Evolutionary conservation across 305 asterid genomes (phyloP), one percentile per base, ranked within the genome.

Genomic region (Fraxinus xanthoxyloides): DNA sequence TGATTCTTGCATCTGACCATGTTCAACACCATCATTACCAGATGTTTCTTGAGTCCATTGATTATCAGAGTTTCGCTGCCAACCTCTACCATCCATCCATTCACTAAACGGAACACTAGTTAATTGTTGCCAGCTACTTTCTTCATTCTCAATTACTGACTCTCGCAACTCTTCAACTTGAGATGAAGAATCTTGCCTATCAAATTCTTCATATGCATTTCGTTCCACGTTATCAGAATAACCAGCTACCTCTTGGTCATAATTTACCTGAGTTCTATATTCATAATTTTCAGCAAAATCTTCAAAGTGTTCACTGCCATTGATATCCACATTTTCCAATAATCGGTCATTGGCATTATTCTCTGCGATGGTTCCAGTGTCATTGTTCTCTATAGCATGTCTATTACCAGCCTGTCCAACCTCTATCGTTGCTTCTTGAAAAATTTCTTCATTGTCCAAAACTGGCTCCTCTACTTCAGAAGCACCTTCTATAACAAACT

Each of bases 1-100:
- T 30, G 91, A 79, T 85, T 89, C 97, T 86, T 87, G 91, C 72
- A 82, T 74, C 80, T 77, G 87, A 85, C 81, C 88, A 67, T 85
- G 90, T 80, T 84, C 94, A 74, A 81, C 88, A 79, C 75, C 84
- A 86, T 59, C 85, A 83, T 81, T 87, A 24, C 80, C 83, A 35
- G 90, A 69, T 38, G 84, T 82, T 85, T 86, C 94, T 36, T 30
- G 92, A 82, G 85, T 80, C 89, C 88, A 86, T 21, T 84, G 91
- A 80, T 81, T 81, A 76, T 82, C 85, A 51, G 87, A 56, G 70
- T 24, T 72, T 78, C 90, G 89, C 77, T 81, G 89, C 91, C 87
- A 87, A 69, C 77, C 82, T 84, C 85, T 72, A 38, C 46, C 82
- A 32, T 90, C 88, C 48, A 24, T 67, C 89, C 87, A 86, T 70